Evolutionary conservation across 768 basidiomycete species (phyloP).

Genomic region (Leccinellum rugosiceps): DNA sequence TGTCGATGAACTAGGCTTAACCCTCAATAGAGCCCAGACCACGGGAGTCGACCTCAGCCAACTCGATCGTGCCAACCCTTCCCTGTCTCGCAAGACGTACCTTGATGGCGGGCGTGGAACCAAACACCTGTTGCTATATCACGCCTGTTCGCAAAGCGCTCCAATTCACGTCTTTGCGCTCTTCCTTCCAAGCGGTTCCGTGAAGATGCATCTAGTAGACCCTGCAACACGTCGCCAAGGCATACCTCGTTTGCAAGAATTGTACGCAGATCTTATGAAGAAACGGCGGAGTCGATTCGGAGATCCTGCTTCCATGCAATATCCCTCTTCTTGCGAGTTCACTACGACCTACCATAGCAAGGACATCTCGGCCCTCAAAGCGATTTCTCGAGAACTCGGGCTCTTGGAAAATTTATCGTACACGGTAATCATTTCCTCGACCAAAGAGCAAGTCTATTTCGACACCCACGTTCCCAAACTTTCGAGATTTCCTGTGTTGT

Average conservation of each 20-base stretch:
- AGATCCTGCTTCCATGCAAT: conserved; percentile 50
- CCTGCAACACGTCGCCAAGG: conserved; percentile 83
- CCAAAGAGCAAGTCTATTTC: conserved; percentile 81
- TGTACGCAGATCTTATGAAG: conserved; percentile 61
- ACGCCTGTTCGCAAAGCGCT: conserved; percentile 69
- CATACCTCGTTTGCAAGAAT: conserved; percentile 70
- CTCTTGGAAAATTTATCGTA: conserved; percentile 70
- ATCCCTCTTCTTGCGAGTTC: conserved; percentile 62
- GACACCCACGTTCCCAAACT: conserved; percentile 69
- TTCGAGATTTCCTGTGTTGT: conserved; percentile 80
- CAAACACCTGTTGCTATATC: conserved; percentile 87
- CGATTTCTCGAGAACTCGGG: conserved; percentile 83
- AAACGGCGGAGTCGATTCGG: conserved; percentile 46
- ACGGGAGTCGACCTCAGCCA: conserved; percentile 81
- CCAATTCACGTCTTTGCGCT: conserved; percentile 85
- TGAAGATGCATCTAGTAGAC: conserved; percentile 87
- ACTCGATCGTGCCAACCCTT: conserved; percentile 59
- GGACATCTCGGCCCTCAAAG: conserved; percentile 77
- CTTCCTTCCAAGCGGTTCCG: conserved; percentile 68
- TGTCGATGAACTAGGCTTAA: conserved; percentile 60
- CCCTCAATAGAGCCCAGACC: conserved; percentile 79
- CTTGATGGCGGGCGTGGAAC: conserved; percentile 65
- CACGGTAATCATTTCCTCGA: conserved; percentile 80
- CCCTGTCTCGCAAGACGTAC: conserved; percentile 64
- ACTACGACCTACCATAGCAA: conserved; percentile 72